Conservation (phyloP, 2,329 filamentous ascomycete genomes). For the Pyricularia grisea region DNA sequence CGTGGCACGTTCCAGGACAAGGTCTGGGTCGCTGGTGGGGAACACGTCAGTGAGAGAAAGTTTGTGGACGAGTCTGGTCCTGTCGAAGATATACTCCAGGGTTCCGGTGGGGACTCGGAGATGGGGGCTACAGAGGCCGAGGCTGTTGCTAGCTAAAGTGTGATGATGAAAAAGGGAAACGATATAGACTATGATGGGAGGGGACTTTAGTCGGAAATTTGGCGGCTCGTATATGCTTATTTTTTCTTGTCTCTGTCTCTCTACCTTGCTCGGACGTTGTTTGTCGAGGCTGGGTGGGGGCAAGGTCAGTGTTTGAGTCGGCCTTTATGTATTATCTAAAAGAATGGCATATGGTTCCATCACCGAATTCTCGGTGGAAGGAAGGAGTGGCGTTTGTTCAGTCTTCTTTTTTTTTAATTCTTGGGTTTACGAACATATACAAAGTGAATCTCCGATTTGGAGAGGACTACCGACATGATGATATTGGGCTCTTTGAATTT, state of each 20-base stretch:
- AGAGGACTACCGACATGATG: not conserved
- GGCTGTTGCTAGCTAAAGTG: not conserved
- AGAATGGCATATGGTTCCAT: not conserved
- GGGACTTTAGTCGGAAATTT: not conserved
- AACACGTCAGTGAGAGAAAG: slow-evolving; percentile 79
- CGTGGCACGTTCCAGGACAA: slow-evolving; percentile 78
- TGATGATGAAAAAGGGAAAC: not conserved
- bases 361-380: not conserved
- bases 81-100: slow-evolving; percentile 64
- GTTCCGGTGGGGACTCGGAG: slow-evolving; percentile 22
- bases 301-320: not conserved
- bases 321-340: not conserved
- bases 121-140: slow-evolving; percentile 26
- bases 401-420: not conserved
- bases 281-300: not conserved
- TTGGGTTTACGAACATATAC: not conserved
- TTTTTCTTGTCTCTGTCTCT: not conserved
- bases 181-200: not conserved
- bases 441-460: not conserved
- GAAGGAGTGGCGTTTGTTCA: not conserved
- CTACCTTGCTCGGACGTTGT: not conserved
- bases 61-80: slow-evolving; percentile 64
- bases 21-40: slow-evolving; percentile 68
- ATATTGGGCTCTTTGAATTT: not conserved
- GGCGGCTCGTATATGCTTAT: not conserved